These are phyloP conservation scores for Amylocystis lapponica DNA, from an alignment of 768 basidiomycete species.

Conservation along the genomic window DNA sequence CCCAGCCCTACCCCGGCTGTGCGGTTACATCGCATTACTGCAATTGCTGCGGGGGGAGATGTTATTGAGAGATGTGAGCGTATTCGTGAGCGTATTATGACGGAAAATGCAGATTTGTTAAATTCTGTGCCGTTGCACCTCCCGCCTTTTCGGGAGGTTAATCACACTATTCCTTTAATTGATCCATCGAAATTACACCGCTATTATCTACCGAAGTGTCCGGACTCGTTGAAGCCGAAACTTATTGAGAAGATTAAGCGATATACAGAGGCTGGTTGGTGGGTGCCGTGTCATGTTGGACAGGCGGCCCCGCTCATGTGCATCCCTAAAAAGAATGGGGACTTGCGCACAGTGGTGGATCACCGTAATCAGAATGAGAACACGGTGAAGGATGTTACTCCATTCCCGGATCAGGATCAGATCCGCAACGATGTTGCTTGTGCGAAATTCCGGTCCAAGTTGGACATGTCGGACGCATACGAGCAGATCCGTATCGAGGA, in stretches of 20 bases:
- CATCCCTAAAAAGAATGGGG: constrained; percentile 28
- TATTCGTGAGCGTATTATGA: too few relatives aligned
- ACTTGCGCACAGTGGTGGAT: too few relatives aligned
- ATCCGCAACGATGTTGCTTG: constrained; percentile 30
- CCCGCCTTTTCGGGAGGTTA: constrained; percentile 34
- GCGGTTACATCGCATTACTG: too few relatives aligned
- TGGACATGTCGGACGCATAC: constrained; percentile 38
- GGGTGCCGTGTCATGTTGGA: constrained; percentile 13
- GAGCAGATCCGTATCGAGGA: constrained; percentile 33
- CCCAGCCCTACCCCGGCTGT: too few relatives aligned
- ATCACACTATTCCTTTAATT: constrained; percentile 36
- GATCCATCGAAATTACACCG: constrained; percentile 28
- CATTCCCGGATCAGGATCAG: constrained; percentile 36
- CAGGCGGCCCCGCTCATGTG: constrained; percentile 29
- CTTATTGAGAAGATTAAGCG: constrained; percentile 29
- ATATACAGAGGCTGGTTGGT: constrained; percentile 32
- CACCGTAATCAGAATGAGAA: constrained; percentile 34
- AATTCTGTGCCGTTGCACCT: too few relatives aligned
- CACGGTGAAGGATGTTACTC: constrained; percentile 33
- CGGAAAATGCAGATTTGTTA: too few relatives aligned
- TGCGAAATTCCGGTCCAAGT: constrained; percentile 30
- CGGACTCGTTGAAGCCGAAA: too few relatives aligned
- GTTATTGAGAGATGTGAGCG: too few relatives aligned
- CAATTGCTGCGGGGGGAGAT: too few relatives aligned
- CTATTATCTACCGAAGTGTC: too few relatives aligned